Percentiles rank a stretch among this genome's conserved stretches.
phyloP scores from a whole-genome alignment of 306 rosid genomes.

The Corylus heterophylla region DNA sequence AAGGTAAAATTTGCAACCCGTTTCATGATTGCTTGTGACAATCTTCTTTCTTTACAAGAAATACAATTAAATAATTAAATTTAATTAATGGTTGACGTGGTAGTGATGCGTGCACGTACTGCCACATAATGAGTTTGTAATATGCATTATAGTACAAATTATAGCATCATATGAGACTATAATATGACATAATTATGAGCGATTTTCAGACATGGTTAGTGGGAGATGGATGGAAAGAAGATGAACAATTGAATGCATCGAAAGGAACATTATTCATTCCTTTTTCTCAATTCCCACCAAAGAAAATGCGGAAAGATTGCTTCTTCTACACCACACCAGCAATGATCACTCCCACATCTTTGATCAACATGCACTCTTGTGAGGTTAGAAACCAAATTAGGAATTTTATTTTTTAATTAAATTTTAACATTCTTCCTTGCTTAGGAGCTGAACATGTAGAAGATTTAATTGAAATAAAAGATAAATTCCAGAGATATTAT shows the following conservation, averaged over 20 bases:
- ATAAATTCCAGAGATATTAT: too few species aligned
- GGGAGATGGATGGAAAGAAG: constrained; percentile 50
- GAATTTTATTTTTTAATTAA: too few species aligned
- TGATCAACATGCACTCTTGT: constrained; percentile 66
- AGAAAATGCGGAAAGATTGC: too few species aligned
- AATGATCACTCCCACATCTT: constrained; percentile 54
- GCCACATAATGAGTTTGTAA: too few species aligned
- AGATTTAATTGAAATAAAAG: too few species aligned
- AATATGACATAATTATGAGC: background rate
- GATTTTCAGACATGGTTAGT: constrained; percentile 64
- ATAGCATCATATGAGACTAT: too few species aligned
- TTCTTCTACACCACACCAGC: constrained; percentile 40
- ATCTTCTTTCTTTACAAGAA: background rate
- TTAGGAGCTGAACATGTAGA: background rate
- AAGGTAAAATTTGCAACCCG: constrained; percentile 34
- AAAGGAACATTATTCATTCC: constrained; percentile 44
- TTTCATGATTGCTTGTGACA: background rate
- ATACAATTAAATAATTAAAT: too few species aligned
- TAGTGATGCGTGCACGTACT: too few species aligned
- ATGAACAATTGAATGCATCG: constrained; percentile 66
- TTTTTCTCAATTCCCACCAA: too few species aligned
- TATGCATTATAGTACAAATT: too few species aligned
- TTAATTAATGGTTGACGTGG: too few species aligned
- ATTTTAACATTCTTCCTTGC: background rate
- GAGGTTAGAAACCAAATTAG: constrained; percentile 47